Percentiles rank a stretch among this genome's conserved stretches.
These are phyloP conservation scores for Penicillium italicum DNA, from an alignment of 2,329 filamentous ascomycete genomes.

Conservation along the genomic window DNA sequence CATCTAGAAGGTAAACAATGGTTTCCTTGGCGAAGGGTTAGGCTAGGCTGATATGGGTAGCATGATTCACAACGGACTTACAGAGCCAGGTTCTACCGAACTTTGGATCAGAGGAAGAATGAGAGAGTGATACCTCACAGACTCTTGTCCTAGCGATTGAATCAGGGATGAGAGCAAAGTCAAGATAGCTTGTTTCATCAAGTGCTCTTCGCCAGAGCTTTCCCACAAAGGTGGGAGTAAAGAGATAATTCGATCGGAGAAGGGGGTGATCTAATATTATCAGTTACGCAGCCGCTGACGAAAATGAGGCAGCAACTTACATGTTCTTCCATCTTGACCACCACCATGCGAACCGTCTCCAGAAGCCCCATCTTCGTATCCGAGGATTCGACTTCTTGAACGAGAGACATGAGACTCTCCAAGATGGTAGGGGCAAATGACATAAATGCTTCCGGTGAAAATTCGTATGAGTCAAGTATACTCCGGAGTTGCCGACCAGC, in stretches of 20 bases:
- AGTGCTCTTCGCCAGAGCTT: conserved; percentile 76
- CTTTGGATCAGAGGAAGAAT: conserved; percentile 79
- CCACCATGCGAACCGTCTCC: conserved; percentile 77
- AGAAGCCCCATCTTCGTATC: conserved; percentile 90
- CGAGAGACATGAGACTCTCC: conserved; percentile 68
- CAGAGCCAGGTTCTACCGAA: conserved; percentile 72
- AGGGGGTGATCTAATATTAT: conserved; percentile 52
- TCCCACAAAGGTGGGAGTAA: conserved; percentile 82
- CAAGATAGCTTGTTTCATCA: conserved; percentile 91
- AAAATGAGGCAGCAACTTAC: conserved; percentile 35
- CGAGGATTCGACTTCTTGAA: conserved; percentile 72
- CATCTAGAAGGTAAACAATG: conserved; percentile 81
- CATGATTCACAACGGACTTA: conserved; percentile 34
- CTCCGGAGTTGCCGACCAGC: conserved; percentile 79
- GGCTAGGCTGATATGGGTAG: neutral
- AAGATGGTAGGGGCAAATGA: conserved; percentile 74
- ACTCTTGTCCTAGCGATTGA: conserved; percentile 76
- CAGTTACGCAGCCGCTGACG: neutral
- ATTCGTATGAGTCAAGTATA: conserved; percentile 81
- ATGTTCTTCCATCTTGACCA: conserved; percentile 74
- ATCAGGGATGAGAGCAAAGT: conserved; percentile 80
- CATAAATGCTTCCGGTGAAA: conserved; percentile 67
- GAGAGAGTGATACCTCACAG: conserved; percentile 71
- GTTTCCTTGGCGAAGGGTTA: conserved; percentile 45
- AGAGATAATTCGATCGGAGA: conserved; percentile 75